Percentiles rank a stretch among this genome's conserved stretches.
Conservation (phyloP, 2,329 filamentous ascomycete species). For the Trichophyton mentagrophytes region DNA sequence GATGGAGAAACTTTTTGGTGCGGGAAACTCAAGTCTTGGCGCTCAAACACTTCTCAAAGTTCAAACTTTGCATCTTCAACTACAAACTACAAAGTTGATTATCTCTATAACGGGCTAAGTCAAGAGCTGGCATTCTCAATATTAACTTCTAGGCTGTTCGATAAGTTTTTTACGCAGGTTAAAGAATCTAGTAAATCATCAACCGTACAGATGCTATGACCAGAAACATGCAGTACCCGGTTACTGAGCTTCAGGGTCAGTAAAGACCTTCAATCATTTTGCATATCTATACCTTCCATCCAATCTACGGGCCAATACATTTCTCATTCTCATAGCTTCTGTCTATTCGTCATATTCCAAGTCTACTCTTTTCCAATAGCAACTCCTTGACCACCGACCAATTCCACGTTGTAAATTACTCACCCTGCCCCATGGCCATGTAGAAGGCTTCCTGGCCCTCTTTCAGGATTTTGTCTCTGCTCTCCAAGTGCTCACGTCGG, state of each 20-base stretch:
- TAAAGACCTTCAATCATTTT: background rate
- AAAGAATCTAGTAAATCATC: too few species aligned
- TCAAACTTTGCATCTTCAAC: too few species aligned
- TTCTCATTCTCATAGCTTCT: background rate
- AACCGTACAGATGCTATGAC: too few species aligned
- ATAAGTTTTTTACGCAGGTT: too few species aligned
- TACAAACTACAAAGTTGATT: too few species aligned
- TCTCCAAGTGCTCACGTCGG: slow-evolving; percentile 6
- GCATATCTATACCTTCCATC: background rate
- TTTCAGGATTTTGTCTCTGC: slow-evolving; percentile 1
- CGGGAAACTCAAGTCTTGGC: background rate
- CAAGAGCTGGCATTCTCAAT: too few species aligned
- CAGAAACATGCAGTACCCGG: too few species aligned
- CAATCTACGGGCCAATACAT: background rate
- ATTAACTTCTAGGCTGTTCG: too few species aligned
- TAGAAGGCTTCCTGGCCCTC: slow-evolving; percentile 5
- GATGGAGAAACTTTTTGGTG: background rate
- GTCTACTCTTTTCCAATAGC: background rate
- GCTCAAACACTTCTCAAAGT: background rate
- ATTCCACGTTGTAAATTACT: background rate
- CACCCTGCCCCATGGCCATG: slow-evolving; percentile 4
- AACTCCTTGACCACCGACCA: background rate
- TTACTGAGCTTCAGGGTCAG: too few species aligned
- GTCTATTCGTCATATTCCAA: background rate
- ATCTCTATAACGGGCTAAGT: too few species aligned